Conservation (phyloP, 441 rosid genomes). For the Cnidoscolus chayamansa region DNA sequence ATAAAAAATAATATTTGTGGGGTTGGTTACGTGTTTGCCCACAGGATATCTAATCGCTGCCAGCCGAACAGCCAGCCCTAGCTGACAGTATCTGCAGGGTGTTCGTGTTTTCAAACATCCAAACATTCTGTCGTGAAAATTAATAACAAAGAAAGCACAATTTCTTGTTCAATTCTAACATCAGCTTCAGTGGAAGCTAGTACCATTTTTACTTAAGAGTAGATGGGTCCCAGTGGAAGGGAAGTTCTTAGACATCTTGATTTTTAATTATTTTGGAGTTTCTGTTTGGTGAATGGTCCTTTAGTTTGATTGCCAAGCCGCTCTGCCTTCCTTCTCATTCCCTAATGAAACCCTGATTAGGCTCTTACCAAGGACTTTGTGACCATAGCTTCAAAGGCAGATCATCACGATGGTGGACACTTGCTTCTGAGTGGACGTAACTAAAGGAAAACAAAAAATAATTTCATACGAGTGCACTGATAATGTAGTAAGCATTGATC, state of each 20-base stretch:
- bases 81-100: slow-evolving; percentile 23
- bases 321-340: too few species aligned
- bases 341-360: too few species aligned
- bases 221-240: slow-evolving; percentile 19
- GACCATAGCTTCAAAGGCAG: too few species aligned
- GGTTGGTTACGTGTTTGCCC: slow-evolving; percentile 9
- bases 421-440: too few species aligned
- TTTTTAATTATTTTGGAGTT: background rate
- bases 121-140: background rate
- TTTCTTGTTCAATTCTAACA: slow-evolving; percentile 13
- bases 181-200: slow-evolving; percentile 18
- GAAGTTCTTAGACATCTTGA: too few species aligned
- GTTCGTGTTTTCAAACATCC: slow-evolving; percentile 14
- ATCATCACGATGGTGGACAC: too few species aligned
- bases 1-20: slow-evolving; percentile 17
- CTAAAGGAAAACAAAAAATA: too few species aligned
- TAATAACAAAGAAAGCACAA: background rate
- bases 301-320: too few species aligned
- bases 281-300: background rate
- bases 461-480: too few species aligned
- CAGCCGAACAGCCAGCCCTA: slow-evolving; percentile 11
- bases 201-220: background rate
- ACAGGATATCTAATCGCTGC: slow-evolving; percentile 25
- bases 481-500: too few species aligned
- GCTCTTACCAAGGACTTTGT: too few species aligned